Conservation (phyloP, 352 stramenopile genomes). For the Globisporangium orthogonon region DNA sequence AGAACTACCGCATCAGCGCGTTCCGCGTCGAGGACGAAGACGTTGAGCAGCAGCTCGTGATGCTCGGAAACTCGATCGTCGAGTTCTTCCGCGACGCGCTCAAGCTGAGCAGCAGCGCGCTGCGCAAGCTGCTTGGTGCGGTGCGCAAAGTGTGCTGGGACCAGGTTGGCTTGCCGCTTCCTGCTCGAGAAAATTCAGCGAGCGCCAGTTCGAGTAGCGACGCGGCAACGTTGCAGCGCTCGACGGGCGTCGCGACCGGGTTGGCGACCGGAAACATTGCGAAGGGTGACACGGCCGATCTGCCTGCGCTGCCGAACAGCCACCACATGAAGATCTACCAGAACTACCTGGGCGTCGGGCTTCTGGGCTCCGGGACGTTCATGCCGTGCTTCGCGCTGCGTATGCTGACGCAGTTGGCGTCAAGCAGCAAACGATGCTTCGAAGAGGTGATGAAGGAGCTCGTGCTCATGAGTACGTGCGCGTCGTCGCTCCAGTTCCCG, state of each 20-base stretch:
- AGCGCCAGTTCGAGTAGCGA: conserved; percentile 1
- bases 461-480: conserved; percentile 65
- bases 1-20: conserved; percentile 63
- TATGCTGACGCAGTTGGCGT: conserved; percentile 74
- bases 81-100: conserved; percentile 77
- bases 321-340: conserved; percentile 82
- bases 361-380: conserved; percentile 51
- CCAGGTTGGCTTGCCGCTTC: conserved; percentile 50
- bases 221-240: not conserved
- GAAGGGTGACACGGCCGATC: conserved; percentile 12
- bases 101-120: conserved; percentile 52
- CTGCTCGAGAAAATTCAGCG: conserved; percentile 1
- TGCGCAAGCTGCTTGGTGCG: conserved; percentile 52
- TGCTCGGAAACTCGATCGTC: conserved; percentile 81
- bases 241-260: not conserved
- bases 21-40: conserved; percentile 82
- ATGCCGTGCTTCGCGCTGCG: conserved; percentile 69
- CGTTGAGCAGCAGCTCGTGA: conserved; percentile 80
- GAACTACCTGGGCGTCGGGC: conserved; percentile 64
- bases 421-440: conserved; percentile 66
- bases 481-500: conserved; percentile 35
- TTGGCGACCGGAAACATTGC: not conserved
- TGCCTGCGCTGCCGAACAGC: conserved; percentile 30
- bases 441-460: conserved; percentile 73
- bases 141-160: conserved; percentile 66